These are phyloP conservation scores for Arbutus unedo DNA, from an alignment of 148 eudicot species.

Conservation along the genomic window DNA sequence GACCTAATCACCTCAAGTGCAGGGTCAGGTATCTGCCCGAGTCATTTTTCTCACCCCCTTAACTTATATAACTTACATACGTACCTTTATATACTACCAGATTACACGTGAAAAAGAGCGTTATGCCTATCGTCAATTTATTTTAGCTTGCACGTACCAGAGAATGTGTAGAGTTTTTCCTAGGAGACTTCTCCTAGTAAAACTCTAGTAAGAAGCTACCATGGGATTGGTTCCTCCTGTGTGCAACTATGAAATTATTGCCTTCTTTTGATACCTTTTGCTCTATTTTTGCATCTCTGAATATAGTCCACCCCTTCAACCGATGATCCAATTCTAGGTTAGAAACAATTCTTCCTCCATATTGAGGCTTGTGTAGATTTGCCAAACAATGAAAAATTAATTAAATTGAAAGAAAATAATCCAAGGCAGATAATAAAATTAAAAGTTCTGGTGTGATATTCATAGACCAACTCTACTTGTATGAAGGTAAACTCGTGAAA, in stretches of 20 bases:
- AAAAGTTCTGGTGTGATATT: too few relatives aligned
- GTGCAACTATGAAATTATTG: slow-evolving; percentile 44
- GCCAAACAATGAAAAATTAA: slow-evolving; percentile 43
- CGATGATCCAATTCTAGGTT: slow-evolving; percentile 50
- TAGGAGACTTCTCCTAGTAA: slow-evolving; percentile 20
- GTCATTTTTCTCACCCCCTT: too few relatives aligned
- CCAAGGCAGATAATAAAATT: too few relatives aligned
- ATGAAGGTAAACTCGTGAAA: too few relatives aligned
- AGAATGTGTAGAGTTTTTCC: slow-evolving; percentile 46
- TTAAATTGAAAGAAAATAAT: too few relatives aligned
- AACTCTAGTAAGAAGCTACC: slow-evolving; percentile 37
- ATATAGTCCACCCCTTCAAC: slow-evolving; percentile 49
- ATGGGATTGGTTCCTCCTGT: slow-evolving; percentile 18
- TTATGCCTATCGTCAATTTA: background rate
- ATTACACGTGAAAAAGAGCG: too few relatives aligned
- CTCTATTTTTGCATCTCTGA: slow-evolving; percentile 34
- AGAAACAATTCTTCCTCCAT: slow-evolving; percentile 49
- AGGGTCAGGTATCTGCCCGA: too few relatives aligned
- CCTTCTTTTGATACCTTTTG: slow-evolving; percentile 26
- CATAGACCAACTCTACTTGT: too few relatives aligned
- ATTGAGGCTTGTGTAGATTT: slow-evolving; percentile 51
- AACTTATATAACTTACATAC: too few relatives aligned
- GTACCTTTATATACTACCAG: too few relatives aligned
- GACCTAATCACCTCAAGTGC: too few relatives aligned
- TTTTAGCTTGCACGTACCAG: slow-evolving; percentile 31